Evolutionary conservation across 495 filamentous ascomycete species (phyloP).

Genomic region (Xylaria flabelliformis): DNA sequence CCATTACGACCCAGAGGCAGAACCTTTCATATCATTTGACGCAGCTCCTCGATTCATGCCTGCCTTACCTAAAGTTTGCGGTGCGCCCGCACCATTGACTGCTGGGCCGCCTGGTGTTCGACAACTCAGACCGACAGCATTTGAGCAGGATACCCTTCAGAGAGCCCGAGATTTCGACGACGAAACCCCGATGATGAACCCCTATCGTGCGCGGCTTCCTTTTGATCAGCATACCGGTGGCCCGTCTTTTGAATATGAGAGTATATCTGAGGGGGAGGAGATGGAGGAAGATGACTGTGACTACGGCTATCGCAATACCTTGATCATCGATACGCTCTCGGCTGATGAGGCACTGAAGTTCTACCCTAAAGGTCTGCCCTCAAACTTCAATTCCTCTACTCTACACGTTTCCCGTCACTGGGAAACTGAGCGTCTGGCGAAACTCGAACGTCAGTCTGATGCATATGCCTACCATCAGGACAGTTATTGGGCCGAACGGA

Average conservation of each 20-base stretch:
- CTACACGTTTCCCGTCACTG: constrained; percentile 34
- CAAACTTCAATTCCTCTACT: constrained; percentile 29
- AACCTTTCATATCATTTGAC: constrained; percentile 10
- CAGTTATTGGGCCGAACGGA: constrained; percentile 20
- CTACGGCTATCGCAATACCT: not conserved
- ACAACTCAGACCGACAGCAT: constrained; percentile 40
- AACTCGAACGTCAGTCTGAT: constrained; percentile 28
- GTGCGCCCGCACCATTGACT: constrained; percentile 52
- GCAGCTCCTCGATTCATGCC: constrained; percentile 28
- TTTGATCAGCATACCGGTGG: not conserved
- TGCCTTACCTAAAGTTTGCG: constrained; percentile 40
- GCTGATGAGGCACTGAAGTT: constrained; percentile 27
- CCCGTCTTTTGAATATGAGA: not conserved
- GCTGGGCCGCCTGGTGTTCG: constrained; percentile 57
- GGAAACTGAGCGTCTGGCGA: constrained; percentile 29
- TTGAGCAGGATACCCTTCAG: constrained; percentile 35
- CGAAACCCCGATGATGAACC: constrained; percentile 20
- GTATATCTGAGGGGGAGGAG: not conserved
- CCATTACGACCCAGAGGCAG: constrained; percentile 6
- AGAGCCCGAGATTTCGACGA: constrained; percentile 38
- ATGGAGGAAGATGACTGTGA: not conserved
- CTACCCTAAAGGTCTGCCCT: constrained; percentile 34
- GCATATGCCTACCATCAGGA: constrained; percentile 5
- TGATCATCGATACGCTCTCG: constrained; percentile 34
- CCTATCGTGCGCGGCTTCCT: not conserved